phyloP scores from a whole-genome alignment of 2,329 filamentous ascomycete genomes.

The Fusarium sp. region DNA sequence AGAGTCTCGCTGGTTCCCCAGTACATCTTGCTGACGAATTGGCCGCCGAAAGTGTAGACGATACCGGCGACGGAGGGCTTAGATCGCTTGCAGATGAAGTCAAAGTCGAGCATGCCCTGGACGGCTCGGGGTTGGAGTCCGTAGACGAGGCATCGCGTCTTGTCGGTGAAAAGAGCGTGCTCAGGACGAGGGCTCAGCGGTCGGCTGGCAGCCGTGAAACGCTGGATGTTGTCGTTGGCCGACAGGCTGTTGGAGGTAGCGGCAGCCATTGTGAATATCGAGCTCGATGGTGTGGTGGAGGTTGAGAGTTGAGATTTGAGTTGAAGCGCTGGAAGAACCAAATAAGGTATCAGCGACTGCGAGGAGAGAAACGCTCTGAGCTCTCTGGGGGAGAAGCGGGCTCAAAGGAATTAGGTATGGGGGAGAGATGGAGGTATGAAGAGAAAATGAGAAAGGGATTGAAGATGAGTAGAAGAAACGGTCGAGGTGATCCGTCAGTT shows the following conservation, averaged over 20 bases:
- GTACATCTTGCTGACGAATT: constrained; percentile 99
- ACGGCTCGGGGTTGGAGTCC: constrained; percentile 95
- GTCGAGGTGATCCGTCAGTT: constrained; percentile 42
- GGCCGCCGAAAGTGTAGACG: constrained; percentile 99
- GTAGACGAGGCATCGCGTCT: constrained; percentile 99
- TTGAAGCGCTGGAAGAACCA: constrained; percentile 38
- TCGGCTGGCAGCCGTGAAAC: constrained; percentile 92
- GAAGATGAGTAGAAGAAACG: constrained; percentile 39
- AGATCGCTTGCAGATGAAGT: constrained; percentile 99
- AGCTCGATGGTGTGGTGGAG: constrained; percentile 40
- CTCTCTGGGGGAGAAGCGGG: constrained; percentile 37
- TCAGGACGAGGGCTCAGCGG: constrained; percentile 87
- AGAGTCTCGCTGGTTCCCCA: constrained; percentile 99
- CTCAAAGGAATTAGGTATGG: constrained; percentile 47
- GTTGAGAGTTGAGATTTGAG: constrained; percentile 19
- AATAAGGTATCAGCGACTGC: constrained; percentile 41
- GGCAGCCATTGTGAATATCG: constrained; percentile 61
- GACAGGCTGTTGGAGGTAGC: constrained; percentile 68
- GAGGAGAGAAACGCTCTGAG: constrained; percentile 42
- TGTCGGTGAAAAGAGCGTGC: constrained; percentile 97
- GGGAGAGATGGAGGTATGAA: constrained; percentile 36
- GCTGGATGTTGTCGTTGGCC: constrained; percentile 98
- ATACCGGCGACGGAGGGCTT: constrained; percentile 97
- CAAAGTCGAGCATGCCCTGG: constrained; percentile 97
- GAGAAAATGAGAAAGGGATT: constrained; percentile 31